Conservation (phyloP, 371 early-diverging fungal species). For the Sporodiniella umbellata region DNA sequence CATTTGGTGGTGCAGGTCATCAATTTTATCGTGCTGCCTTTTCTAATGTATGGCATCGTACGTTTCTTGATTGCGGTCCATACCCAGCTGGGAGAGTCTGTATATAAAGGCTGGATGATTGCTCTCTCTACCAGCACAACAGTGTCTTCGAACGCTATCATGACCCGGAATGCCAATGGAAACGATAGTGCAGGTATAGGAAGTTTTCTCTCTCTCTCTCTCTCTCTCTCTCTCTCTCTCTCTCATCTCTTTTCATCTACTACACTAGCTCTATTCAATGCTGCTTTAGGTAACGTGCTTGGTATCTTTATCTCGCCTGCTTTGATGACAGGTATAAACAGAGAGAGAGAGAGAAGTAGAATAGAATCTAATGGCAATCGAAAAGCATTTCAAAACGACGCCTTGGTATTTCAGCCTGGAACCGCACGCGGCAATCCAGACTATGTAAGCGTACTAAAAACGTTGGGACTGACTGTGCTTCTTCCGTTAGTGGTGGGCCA, state of each 20-base stretch:
- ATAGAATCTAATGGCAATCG: not conserved
- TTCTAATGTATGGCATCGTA: slow-evolving; percentile 57
- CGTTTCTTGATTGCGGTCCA: slow-evolving; percentile 43
- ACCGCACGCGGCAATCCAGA: slow-evolving; percentile 45
- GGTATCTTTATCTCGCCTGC: slow-evolving; percentile 69
- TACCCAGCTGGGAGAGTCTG: slow-evolving; percentile 46
- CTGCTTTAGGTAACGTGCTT: slow-evolving; percentile 67
- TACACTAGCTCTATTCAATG: slow-evolving; percentile 63
- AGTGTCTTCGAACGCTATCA: slow-evolving; percentile 75
- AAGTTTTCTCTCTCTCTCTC: too few species aligned
- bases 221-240: not conserved
- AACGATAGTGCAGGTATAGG: slow-evolving; percentile 54
- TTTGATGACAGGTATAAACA: slow-evolving; percentile 47
- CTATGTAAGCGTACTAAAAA: slow-evolving; percentile 50
- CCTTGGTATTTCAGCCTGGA: slow-evolving; percentile 37
- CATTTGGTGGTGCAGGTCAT: slow-evolving; percentile 68
- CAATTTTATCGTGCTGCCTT: slow-evolving; percentile 59
- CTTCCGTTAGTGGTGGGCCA: slow-evolving; percentile 68
- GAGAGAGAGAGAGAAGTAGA: not conserved
- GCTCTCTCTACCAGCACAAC: slow-evolving; percentile 72
- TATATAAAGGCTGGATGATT: slow-evolving; percentile 66
- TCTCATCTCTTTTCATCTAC: not conserved
- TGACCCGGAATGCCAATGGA: slow-evolving; percentile 71
- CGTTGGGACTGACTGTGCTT: slow-evolving; percentile 61
- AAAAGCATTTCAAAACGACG: slow-evolving; percentile 35